A percentile compares a stretch with the other conserved stretches of the same genome.
phyloP scores from a whole-genome alignment of 2,329 filamentous ascomycete genomes.

The Thermomyces lanuginosus region DNA sequence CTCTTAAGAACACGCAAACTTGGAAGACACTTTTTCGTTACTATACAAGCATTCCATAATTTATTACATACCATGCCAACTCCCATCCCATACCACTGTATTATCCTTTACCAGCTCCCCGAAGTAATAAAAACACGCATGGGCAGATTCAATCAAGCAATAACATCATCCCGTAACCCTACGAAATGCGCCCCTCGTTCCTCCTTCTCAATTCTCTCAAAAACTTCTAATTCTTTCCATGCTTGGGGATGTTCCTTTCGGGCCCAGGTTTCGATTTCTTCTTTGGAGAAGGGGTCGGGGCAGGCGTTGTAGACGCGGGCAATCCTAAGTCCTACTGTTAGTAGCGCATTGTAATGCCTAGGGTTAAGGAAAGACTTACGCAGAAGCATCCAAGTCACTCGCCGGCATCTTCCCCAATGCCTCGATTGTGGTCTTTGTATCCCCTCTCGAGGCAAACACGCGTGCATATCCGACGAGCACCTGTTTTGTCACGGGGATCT shows the following conservation, averaged over 20 bases:
- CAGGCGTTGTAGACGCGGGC: slow-evolving; percentile 62
- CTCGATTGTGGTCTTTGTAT: slow-evolving; percentile 50
- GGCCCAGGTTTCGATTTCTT: slow-evolving; percentile 59
- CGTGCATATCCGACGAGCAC: slow-evolving; percentile 66
- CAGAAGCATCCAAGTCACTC: slow-evolving; percentile 49
- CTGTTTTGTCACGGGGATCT: slow-evolving; percentile 56
- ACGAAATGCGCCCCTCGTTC: slow-evolving; percentile 19
- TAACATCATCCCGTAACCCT: slow-evolving; percentile 13
- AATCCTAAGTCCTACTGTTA: slow-evolving; percentile 35
- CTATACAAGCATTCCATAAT: too few species aligned
- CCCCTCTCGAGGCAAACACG: slow-evolving; percentile 56
- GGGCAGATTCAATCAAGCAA: too few species aligned
- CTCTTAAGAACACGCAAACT: too few species aligned
- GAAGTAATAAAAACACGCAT: too few species aligned
- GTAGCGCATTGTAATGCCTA: slow-evolving; percentile 2
- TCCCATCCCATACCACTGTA: too few species aligned
- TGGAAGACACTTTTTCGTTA: too few species aligned
- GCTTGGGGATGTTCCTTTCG: slow-evolving; percentile 47
- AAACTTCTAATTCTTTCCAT: slow-evolving; percentile 50
- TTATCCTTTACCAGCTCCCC: too few species aligned
- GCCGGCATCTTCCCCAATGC: slow-evolving; percentile 53
- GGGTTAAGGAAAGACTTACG: slow-evolving; percentile 41
- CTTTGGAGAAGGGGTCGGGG: slow-evolving; percentile 47
- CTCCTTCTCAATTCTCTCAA: slow-evolving; percentile 17
- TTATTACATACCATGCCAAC: too few species aligned